Conservation (phyloP, 2,329 filamentous ascomycete genomes). For the Penicillium hordei region DNA sequence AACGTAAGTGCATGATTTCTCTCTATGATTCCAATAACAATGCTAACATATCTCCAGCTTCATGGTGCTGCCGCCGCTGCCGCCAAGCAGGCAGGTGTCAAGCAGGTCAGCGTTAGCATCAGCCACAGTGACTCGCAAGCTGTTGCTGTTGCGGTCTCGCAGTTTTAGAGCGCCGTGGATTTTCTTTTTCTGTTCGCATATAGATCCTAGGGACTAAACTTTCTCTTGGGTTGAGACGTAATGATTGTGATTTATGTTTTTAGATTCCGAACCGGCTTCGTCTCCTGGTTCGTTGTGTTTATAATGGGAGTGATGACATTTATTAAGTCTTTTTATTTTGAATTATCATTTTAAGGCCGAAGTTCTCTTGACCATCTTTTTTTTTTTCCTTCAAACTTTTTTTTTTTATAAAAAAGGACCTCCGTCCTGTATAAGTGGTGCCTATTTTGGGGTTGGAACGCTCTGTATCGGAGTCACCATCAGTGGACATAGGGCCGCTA, state of each 20-base stretch:
- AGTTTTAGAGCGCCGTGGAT: conserved; percentile 53
- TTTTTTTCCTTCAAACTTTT: no score
- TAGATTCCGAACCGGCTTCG: conserved; percentile 24
- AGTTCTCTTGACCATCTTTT: neutral
- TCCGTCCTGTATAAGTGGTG: neutral
- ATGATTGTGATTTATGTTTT: conserved; percentile 30
- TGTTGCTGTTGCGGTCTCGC: conserved; percentile 87
- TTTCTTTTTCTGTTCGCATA: conserved; percentile 14
- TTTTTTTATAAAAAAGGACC: neutral
- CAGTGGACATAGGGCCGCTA: no score
- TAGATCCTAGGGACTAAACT: conserved; percentile 8
- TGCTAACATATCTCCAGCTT: conserved; percentile 57
- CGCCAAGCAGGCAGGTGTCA: conserved; percentile 83
- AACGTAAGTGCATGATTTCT: conserved; percentile 61
- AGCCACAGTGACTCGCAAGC: conserved; percentile 94
- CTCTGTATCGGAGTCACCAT: no score
- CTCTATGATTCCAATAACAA: conserved; percentile 4
- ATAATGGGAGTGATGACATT: conserved; percentile 30
- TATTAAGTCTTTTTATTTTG: conserved; percentile 10
- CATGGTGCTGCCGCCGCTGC: conserved; percentile 80
- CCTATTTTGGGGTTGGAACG: no score
- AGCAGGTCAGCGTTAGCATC: conserved; percentile 87
- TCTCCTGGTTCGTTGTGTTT: conserved; percentile 29
- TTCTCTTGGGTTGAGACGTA: conserved; percentile 23
- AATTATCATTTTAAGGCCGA: neutral